Base-by-base conservation (phyloP, 371 early-diverging fungal genomes). In the Mucor velutinosus region DNA sequence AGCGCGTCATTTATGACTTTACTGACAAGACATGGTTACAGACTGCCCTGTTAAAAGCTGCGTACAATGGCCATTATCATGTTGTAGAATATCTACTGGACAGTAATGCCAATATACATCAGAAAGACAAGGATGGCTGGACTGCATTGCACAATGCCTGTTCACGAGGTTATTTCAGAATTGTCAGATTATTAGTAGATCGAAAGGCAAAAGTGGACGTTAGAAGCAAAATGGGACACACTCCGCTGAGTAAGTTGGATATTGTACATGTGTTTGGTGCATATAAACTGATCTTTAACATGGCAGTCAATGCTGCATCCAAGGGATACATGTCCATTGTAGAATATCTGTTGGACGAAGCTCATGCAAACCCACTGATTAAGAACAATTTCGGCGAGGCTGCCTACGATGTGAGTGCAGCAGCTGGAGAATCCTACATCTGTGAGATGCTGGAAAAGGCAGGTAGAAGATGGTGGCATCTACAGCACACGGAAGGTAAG, bases 331-430 rank as follows among this genome's bases (percentile, higher is more conserved):
- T 82, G 49, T 68, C 78, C 3, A 81, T 93, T 66, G 90, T 90
- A 7, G 76, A 87, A 43, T 87, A 86, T 66, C 78, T 94, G 39
- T 70, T 95, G 27, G 67, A 79, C 23, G 76, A 86, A 63, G 83
- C 81, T 27, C 67, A 77, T 53, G 90, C 93, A 4, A 83, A 92
- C 65, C 89, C 90, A 0, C 67, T 86, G 1, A 70, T 88, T 19
- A 85, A 81, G 27, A 93, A 93, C 59, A 77, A 70, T 0, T 87
- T 87, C 72, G 89, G 85, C 4, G 94, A 95, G 66, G 81, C 87
- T 10, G 94, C 95, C 0, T 92, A 92, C 73, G 93, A 93, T 75
- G 87, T 90, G n/a, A 93, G 93, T 2, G 93, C 94, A 0, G 82
- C 84, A 55, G 75, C 79, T 19, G 86, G 86, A 47, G 75, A 70